Evolutionary conservation across 352 stramenopile species (phyloP), one percentile per base, ranked within the genome.

Genomic region (Phytophthora vignae): DNA sequence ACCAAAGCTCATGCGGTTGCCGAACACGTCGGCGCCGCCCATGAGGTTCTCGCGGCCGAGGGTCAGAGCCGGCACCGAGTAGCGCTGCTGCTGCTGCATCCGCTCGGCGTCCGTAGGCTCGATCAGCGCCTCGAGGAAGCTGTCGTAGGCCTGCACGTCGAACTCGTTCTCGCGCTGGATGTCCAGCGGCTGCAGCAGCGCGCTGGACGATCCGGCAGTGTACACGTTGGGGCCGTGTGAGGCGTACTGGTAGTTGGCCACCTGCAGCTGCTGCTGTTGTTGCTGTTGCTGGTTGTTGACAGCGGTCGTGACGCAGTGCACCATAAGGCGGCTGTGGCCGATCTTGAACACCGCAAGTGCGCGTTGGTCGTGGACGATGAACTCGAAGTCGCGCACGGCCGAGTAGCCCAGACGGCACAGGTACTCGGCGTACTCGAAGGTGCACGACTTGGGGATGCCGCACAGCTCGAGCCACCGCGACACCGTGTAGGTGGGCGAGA

Each of bases 401-500:
- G 86, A 77, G 69, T 92, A 92, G 17, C 84, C 84, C n/a, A 87
- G 75, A 56, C 74, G 85, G 40, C 80, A 79, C 4, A 93, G 69
- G 21, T 77, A 74, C 57, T 90, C 84, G 17, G 81, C 78, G 71
- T 93, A 93, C 67, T 87, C 61, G 57, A 79, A 84, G 42, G 77
- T 77, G 44, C 62, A 73, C 21, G 69, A 58, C 33, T 77, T 77
- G 6, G 86, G 79, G 57, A 93, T 84, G 40, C 74, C 63, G 67
- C 86, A 91, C 9, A 79, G 71, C 64, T 82, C 71, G 40, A 93
- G 71, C 86, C 86, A 93, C 33, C 79, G 75, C 38, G 84, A 90
- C 66, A 93, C 80, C 40, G 82, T 87, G 48, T 76, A 81, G 25
- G 66, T 68, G 22, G 80, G 52, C 5, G 79, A 74, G 9, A 91